Conservation (phyloP, 176 grass and related monocot species). For the Aegilops umbellulata region DNA sequence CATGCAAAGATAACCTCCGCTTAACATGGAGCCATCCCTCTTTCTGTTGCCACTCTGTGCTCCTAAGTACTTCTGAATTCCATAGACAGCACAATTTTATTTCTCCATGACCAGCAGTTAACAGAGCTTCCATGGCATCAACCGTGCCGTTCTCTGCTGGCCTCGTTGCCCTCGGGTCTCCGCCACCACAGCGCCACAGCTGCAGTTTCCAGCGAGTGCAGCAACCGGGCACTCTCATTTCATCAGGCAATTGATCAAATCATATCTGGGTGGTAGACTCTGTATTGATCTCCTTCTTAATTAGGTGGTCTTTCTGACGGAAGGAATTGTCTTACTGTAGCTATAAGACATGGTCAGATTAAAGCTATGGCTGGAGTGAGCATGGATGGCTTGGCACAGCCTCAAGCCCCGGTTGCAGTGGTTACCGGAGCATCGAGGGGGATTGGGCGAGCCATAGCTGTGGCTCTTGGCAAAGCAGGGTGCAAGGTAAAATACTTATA, state of each 20-base stretch:
- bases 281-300: background rate
- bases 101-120: background rate
- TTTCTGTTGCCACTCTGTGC: background rate
- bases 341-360: background rate
- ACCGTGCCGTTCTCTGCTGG: background rate
- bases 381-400: conserved; percentile 19
- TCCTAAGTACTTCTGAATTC: background rate
- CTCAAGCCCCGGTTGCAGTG: conserved; percentile 32
- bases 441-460: conserved; percentile 76
- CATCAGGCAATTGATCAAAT: background rate
- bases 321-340: background rate
- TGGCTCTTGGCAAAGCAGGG: conserved; percentile 71
- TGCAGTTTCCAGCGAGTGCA: background rate
- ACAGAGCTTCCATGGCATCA: conserved; percentile 22
- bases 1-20: conserved; percentile 42
- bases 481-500: conserved; percentile 61
- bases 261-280: background rate
- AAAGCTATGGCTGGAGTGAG: background rate
- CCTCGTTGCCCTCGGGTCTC: background rate
- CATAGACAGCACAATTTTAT: background rate
- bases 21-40: background rate
- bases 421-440: conserved; percentile 75
- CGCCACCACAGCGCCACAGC: background rate
- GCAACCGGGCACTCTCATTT: background rate
- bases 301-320: background rate